These are phyloP conservation scores for Lichtheimia hyalospora DNA, from an alignment of 371 early-diverging fungal species.

Conservation along the genomic window DNA sequence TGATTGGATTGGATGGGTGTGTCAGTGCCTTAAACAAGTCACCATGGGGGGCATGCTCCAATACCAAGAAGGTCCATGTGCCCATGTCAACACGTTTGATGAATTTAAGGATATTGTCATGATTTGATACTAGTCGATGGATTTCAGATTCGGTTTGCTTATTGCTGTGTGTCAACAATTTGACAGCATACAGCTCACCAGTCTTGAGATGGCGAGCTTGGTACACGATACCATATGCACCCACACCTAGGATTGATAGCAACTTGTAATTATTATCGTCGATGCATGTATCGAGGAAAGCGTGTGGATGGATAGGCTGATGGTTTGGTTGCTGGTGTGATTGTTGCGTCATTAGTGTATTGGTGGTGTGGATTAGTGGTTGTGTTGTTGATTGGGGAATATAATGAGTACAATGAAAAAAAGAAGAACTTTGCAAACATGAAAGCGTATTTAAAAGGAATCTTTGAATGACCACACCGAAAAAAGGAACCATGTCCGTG, in stretches of 20 bases:
- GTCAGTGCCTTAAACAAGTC: conserved; percentile 72
- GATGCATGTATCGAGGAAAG: conserved; percentile 27
- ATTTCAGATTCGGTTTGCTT: conserved; percentile 19
- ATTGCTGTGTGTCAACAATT: conserved; percentile 44
- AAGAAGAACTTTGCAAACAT: no score
- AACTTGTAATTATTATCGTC: conserved; percentile 36
- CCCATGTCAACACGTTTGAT: conserved; percentile 68
- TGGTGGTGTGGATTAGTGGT: no score
- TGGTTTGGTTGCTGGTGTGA: background rate
- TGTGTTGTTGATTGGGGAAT: no score
- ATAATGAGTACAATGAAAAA: no score
- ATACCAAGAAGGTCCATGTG: conserved; percentile 71
- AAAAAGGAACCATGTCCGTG: no score
- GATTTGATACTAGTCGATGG: conserved; percentile 22
- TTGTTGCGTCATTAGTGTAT: background rate
- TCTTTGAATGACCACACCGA: no score
- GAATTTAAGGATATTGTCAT: conserved; percentile 69
- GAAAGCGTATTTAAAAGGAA: no score
- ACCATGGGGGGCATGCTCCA: conserved; percentile 76
- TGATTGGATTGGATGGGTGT: background rate
- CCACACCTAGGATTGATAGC: conserved; percentile 64
- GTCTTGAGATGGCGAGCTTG: conserved; percentile 42
- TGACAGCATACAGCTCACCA: conserved; percentile 58
- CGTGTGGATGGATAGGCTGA: conserved; percentile 12
- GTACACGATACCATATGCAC: conserved; percentile 74